Evolutionary conservation across 2,329 filamentous ascomycete species (phyloP).

Genomic region (Fusarium lyarnte): DNA sequence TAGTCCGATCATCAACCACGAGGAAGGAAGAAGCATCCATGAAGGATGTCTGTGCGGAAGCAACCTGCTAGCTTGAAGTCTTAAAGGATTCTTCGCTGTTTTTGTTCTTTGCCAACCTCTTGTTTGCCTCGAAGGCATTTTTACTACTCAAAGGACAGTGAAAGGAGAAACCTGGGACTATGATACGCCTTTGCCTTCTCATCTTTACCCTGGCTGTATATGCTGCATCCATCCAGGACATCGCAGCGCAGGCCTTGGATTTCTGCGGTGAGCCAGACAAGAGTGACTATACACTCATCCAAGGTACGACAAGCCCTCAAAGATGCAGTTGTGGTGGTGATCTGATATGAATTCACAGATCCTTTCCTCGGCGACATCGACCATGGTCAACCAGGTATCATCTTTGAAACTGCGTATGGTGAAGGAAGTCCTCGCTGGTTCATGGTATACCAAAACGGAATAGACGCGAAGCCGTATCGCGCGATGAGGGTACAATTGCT

Average conservation of each 20-base stretch:
- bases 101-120: neutral
- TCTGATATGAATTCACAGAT: neutral
- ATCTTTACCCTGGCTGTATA: neutral
- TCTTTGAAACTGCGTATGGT: slow-evolving; percentile 3
- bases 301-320: neutral
- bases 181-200: neutral
- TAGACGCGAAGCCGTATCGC: slow-evolving; percentile 35
- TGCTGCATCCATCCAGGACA: neutral
- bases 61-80: neutral
- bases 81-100: neutral
- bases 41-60: no score
- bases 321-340: neutral
- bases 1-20: neutral
- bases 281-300: slow-evolving; percentile 20
- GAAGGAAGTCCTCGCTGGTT: slow-evolving; percentile 24
- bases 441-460: slow-evolving; percentile 34
- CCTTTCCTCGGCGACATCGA: slow-evolving; percentile 31
- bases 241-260: no score
- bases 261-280: slow-evolving; percentile 14
- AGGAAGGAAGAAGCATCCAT: neutral
- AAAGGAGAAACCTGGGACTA: neutral
- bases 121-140: neutral
- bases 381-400: slow-evolving; percentile 26
- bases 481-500: slow-evolving; percentile 20
- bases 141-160: neutral